Conservation (phyloP, 306 rosid genomes). For the Castanea mollissima region DNA sequence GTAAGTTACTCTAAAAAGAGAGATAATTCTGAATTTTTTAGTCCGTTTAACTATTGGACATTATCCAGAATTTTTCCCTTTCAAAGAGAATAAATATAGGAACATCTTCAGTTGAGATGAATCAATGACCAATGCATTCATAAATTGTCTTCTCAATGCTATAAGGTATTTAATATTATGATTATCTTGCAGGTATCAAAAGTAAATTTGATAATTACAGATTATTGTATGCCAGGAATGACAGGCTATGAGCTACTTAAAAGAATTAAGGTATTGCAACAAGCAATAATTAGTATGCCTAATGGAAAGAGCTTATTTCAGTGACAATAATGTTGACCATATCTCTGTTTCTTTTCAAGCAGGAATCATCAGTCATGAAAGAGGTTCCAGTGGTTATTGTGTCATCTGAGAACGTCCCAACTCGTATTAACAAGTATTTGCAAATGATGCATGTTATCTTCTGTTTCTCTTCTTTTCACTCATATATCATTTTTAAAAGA, state of each 20-base stretch:
- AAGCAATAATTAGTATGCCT: background rate
- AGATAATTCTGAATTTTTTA: too few species aligned
- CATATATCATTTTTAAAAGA: background rate
- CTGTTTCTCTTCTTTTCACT: background rate
- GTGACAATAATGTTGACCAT: background rate
- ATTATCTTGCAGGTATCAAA: slow-evolving; percentile 52
- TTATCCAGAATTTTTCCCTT: too few species aligned
- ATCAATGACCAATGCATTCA: background rate
- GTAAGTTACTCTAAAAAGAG: slow-evolving; percentile 33
- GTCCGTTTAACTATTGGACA: too few species aligned
- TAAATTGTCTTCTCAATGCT: background rate
- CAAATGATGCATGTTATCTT: background rate
- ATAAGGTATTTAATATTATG: background rate
- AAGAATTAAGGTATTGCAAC: slow-evolving; percentile 69
- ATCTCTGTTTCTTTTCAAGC: slow-evolving; percentile 12
- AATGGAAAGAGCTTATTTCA: background rate
- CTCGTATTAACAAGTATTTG: slow-evolving; percentile 68
- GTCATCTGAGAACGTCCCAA: slow-evolving; percentile 90
- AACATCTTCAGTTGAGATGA: too few species aligned
- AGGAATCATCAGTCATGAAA: slow-evolving; percentile 80
- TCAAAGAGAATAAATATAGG: too few species aligned
- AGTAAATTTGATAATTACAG: slow-evolving; percentile 83
- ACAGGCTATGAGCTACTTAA: slow-evolving; percentile 90
- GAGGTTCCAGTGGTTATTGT: slow-evolving; percentile 92
- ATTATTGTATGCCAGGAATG: slow-evolving; percentile 98